Evolutionary conservation across 1,139 yeast species (phyloP).

Genomic region (Candida smagusa): DNA sequence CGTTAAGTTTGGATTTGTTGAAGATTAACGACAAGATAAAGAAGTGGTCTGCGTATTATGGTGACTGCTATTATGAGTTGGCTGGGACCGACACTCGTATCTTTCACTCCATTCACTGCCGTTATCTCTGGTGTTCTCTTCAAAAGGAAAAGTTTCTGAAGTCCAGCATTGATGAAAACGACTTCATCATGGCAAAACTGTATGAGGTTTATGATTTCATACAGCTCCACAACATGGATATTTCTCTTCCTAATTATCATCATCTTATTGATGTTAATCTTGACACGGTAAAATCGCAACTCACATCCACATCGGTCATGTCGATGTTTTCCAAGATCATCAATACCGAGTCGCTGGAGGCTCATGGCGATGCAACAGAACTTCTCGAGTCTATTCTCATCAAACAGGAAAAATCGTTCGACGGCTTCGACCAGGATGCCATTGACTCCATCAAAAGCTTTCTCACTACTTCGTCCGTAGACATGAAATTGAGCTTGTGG

Average conservation of each 20-base stretch:
- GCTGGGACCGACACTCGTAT: background rate
- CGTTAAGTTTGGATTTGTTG: conserved; percentile 35
- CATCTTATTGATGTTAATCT: conserved; percentile 58
- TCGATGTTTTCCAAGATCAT: conserved; percentile 62
- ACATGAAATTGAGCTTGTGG: conserved; percentile 74
- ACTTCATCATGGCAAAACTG: conserved; percentile 23
- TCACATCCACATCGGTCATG: conserved; percentile 65
- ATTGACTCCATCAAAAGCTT: conserved; percentile 54
- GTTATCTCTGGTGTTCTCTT: conserved; percentile 37
- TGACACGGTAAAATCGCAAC: conserved; percentile 53
- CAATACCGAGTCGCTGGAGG: conserved; percentile 32
- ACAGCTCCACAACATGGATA: conserved; percentile 9
- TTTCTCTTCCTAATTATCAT: conserved; percentile 44
- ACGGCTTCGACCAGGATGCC: conserved; percentile 15
- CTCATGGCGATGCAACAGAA: conserved; percentile 45
- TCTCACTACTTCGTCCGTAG: conserved; percentile 59
- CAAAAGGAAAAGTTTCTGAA: conserved; percentile 31
- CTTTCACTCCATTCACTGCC: conserved; percentile 8
- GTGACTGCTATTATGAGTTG: conserved; percentile 10
- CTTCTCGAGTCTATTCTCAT: conserved; percentile 55
- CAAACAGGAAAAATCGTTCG: conserved; percentile 7
- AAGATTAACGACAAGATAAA: conserved; percentile 33
- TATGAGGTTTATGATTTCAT: conserved; percentile 17
- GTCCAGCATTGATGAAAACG: conserved; percentile 29
- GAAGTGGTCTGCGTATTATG: conserved; percentile 33